Evolutionary conservation across 768 basidiomycete genomes (phyloP), one percentile per base, ranked within the genome.

Genomic region (Russula foetens): DNA sequence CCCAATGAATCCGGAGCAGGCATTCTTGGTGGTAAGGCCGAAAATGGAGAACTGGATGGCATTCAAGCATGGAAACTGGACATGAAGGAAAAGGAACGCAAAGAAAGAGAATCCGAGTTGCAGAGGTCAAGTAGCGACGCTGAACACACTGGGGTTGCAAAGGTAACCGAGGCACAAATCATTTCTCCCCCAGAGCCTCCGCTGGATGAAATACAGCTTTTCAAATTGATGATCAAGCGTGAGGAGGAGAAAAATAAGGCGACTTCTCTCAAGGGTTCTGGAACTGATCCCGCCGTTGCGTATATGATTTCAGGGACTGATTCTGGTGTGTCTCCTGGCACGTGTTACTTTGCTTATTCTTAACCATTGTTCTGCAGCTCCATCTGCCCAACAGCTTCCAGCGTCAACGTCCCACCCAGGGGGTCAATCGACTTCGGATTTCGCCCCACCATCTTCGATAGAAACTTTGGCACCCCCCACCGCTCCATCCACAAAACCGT

Each of bases 61-160:
- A 90, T 93, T 33, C 90, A 93, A 67, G 88, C 85, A 2, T 92
- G 90, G 83, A 93, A 91, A 77, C 88, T 85, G 70, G 86, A 83
- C 49, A 78, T 90, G 76, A 90, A 86, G 68, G 86, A 88, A 71
- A 86, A 84, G 64, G 86, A 86, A 63, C 74, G 76, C 67, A 84
- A 82, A 68, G 79, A 81, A 56, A 80, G 78, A 67, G 75, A 68
- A 44, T 65, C 49, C 26, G 67, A 67, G 9, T 50, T 55, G 11
- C 44, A 62, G 29, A 66, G 53, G 66, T 56, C 26, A 29, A 53
- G 35, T 52, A 54, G 48, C 17, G 53, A 65, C 50, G 59, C 56
- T 2, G 53, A 63, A 35, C 70, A 69, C 17, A 65, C 59, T 31
- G 67, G 70, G 44, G 66, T 68, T 7, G 62, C 70, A 48, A 45